These are phyloP conservation scores for Oryza meridionalis DNA, from an alignment of 176 grass and related monocot species.

Conservation along the genomic window DNA sequence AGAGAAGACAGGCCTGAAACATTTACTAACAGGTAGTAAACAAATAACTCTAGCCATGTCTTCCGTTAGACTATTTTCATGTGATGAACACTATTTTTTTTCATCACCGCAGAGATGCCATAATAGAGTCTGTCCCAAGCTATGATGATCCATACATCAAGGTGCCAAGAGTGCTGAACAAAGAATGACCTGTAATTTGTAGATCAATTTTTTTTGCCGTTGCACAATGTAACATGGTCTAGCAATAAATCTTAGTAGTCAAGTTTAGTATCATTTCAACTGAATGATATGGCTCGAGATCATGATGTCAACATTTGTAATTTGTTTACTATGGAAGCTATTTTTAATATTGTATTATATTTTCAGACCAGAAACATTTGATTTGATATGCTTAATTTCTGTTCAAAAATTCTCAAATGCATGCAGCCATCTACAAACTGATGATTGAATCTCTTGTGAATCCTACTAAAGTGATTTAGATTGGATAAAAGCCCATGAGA, in stretches of 20 bases:
- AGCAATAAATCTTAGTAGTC: background rate
- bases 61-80: background rate
- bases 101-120: slow-evolving; percentile 60
- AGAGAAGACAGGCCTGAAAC: slow-evolving; percentile 79
- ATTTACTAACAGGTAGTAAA: slow-evolving; percentile 70
- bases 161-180: slow-evolving; percentile 87
- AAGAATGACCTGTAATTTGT: slow-evolving; percentile 54
- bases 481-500: too few species aligned
- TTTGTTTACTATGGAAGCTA: background rate
- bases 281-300: background rate
- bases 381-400: background rate
- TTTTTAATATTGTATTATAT: background rate
- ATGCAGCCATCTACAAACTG: too few species aligned
- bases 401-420: too few species aligned
- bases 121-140: slow-evolving; percentile 67
- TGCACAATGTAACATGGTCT: slow-evolving; percentile 4
- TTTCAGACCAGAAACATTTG: background rate
- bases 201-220: background rate
- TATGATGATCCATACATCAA: slow-evolving; percentile 81
- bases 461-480: too few species aligned
- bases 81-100: slow-evolving; percentile 10
- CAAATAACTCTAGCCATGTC: background rate
- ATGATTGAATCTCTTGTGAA: too few species aligned
- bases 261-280: background rate
- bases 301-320: background rate